Percentiles rank a stretch among this genome's conserved stretches.
Conservation (phyloP, 1,139 yeast species). For the Debaryomyces fabryi region DNA sequence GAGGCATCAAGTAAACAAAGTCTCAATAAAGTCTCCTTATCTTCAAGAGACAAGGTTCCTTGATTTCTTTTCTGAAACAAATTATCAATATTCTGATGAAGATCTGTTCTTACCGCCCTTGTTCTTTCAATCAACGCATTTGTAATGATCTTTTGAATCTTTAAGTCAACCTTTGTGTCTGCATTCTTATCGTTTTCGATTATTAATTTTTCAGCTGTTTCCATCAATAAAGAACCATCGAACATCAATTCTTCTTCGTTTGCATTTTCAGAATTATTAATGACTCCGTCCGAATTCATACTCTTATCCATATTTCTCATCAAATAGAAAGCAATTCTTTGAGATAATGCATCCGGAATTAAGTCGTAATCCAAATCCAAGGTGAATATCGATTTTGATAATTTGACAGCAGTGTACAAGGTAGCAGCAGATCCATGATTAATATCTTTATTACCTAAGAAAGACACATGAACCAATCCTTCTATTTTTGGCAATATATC, state of each 20-base stretch:
- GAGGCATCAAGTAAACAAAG: conserved; percentile 49
- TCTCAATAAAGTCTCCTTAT: conserved; percentile 46
- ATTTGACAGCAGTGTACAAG: conserved; percentile 69
- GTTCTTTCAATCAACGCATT: conserved; percentile 49
- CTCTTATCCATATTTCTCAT: conserved; percentile 79
- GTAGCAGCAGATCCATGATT: conserved; percentile 65
- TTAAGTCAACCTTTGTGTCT: conserved; percentile 37
- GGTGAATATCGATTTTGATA: conserved; percentile 63
- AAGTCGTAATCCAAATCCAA: conserved; percentile 73
- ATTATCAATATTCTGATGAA: conserved; percentile 45
- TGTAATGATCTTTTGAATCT: conserved; percentile 42
- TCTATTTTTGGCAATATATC: conserved; percentile 71
- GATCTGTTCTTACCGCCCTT: conserved; percentile 41
- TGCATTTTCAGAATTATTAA: conserved; percentile 22
- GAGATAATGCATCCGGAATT: conserved; percentile 70
- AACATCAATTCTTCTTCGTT: conserved; percentile 48
- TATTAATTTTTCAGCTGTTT: conserved; percentile 65
- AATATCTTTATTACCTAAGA: conserved; percentile 63
- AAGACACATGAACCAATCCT: conserved; percentile 73
- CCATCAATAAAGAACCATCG: conserved; percentile 56
- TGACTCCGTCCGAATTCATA: conserved; percentile 45
- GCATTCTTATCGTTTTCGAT: conserved; percentile 39
- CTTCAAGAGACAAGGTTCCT: conserved; percentile 45
- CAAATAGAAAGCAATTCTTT: conserved; percentile 77
- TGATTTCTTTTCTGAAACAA: conserved; percentile 39